phyloP scores from a whole-genome alignment of 768 basidiomycete genomes.

The Pulveroboletus ravenelii region DNA sequence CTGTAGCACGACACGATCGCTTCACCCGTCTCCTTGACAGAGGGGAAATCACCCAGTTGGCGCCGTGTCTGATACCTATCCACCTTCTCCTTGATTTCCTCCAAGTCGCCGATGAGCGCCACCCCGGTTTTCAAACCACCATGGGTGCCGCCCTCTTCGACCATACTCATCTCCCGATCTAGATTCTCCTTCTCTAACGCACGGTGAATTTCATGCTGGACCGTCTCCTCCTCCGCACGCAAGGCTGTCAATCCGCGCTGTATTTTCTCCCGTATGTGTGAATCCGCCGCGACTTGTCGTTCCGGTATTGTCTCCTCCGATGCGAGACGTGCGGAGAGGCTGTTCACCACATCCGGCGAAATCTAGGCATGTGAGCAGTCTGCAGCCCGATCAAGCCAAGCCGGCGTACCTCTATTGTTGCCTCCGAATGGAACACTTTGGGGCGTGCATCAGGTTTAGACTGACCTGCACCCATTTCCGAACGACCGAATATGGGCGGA shows the following conservation, averaged over 20 bases:
- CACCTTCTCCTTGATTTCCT: conserved; percentile 68
- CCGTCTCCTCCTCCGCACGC: conserved; percentile 62
- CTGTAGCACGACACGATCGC: conserved; percentile 72
- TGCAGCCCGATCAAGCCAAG: background rate
- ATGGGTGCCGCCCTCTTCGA: conserved; percentile 38
- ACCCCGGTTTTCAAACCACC: conserved; percentile 53
- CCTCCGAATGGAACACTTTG: conserved; percentile 53
- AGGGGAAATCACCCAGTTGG: conserved; percentile 49
- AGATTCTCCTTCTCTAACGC: conserved; percentile 87
- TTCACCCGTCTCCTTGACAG: conserved; percentile 52
- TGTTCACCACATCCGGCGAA: conserved; percentile 77
- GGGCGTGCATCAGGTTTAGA: conserved; percentile 55
- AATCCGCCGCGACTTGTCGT: conserved; percentile 71
- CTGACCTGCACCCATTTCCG: conserved; percentile 61
- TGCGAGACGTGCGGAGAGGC: conserved; percentile 61
- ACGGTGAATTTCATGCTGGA: conserved; percentile 67
- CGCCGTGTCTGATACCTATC: conserved; percentile 60
- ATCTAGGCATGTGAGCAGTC: conserved; percentile 46
- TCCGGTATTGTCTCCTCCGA: conserved; percentile 57
- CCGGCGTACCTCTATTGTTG: conserved; percentile 47
- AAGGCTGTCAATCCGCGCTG: conserved; percentile 61
- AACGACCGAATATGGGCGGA: background rate
- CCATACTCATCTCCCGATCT: conserved; percentile 61
- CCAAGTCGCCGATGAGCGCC: conserved; percentile 66
- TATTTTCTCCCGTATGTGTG: conserved; percentile 68